A percentile compares a stretch with the other conserved stretches of the same genome.
phyloP scores from a whole-genome alignment of 2,329 filamentous ascomycete genomes.

The Scytalidium lignicola region DNA sequence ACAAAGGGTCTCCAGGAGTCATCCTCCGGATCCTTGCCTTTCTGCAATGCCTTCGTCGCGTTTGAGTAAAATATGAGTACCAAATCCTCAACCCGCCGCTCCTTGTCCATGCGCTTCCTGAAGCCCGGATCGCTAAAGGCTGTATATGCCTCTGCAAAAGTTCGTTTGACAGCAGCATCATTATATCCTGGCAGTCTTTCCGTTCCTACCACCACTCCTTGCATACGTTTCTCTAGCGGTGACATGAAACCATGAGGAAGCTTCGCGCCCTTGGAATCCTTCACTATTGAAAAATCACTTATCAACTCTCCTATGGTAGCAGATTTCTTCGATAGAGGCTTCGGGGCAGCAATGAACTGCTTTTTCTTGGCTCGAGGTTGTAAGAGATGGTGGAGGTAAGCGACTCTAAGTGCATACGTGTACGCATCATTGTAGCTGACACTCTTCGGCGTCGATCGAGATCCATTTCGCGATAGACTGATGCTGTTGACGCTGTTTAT shows the following conservation, averaged over 20 bases:
- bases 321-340: slow-evolving; percentile 50
- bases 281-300: slow-evolving; percentile 70
- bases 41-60: slow-evolving; percentile 84
- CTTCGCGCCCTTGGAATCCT: slow-evolving; percentile 64
- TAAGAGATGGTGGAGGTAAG: slow-evolving; percentile 87
- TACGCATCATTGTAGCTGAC: slow-evolving; percentile 77
- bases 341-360: slow-evolving; percentile 70
- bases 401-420: slow-evolving; percentile 82
- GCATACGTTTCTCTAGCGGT: slow-evolving; percentile 48
- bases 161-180: slow-evolving; percentile 85
- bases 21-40: slow-evolving; percentile 70
- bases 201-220: slow-evolving; percentile 58
- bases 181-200: slow-evolving; percentile 85
- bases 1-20: slow-evolving; percentile 88
- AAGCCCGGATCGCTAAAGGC: slow-evolving; percentile 86
- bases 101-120: slow-evolving; percentile 87
- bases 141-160: slow-evolving; percentile 91
- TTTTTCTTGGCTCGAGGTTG: slow-evolving; percentile 86
- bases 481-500: slow-evolving; percentile 23
- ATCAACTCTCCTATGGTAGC: slow-evolving; percentile 77
- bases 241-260: slow-evolving; percentile 68
- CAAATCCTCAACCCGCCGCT: slow-evolving; percentile 85
- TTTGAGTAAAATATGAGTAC: slow-evolving; percentile 95
- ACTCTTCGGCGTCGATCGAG: slow-evolving; percentile 40
- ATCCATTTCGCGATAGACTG: slow-evolving; percentile 27